Conservation (phyloP, 306 rosid genomes). For the Acacia melanoxylon region DNA sequence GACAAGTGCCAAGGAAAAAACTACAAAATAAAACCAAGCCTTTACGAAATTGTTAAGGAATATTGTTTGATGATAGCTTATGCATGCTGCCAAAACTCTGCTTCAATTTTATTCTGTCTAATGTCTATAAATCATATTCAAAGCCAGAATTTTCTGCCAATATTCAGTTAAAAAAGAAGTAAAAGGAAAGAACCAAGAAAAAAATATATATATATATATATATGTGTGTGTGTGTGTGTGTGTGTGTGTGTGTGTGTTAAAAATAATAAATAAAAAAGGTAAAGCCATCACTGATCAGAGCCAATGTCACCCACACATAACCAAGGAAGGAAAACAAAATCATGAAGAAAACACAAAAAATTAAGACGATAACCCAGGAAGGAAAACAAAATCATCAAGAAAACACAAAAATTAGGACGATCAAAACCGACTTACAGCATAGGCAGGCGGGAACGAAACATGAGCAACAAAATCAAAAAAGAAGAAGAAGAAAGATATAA, state of each 20-base stretch:
- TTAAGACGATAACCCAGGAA: constrained; percentile 36
- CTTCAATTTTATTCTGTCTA: constrained; percentile 8
- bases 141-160: constrained; percentile 24
- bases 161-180: background rate
- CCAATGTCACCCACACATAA: constrained; percentile 38
- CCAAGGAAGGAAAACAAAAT: constrained; percentile 21
- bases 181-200: background rate
- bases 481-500: constrained; percentile 10
- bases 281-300: constrained; percentile 45
- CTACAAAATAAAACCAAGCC: background rate
- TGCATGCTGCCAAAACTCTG: background rate
- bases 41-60: background rate
- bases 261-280: too few species aligned
- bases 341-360: background rate
- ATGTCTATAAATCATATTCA: constrained; percentile 27
- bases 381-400: background rate
- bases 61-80: background rate
- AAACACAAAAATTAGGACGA: constrained; percentile 23
- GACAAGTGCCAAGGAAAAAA: background rate
- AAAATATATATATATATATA: too few species aligned
- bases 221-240: too few species aligned
- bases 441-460: constrained; percentile 11
- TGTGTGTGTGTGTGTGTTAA: too few species aligned
- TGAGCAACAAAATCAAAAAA: background rate
- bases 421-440: constrained; percentile 34